Conservation (phyloP, 2,329 filamentous ascomycete species). For the Lasiodiplodia gonubiensis region DNA sequence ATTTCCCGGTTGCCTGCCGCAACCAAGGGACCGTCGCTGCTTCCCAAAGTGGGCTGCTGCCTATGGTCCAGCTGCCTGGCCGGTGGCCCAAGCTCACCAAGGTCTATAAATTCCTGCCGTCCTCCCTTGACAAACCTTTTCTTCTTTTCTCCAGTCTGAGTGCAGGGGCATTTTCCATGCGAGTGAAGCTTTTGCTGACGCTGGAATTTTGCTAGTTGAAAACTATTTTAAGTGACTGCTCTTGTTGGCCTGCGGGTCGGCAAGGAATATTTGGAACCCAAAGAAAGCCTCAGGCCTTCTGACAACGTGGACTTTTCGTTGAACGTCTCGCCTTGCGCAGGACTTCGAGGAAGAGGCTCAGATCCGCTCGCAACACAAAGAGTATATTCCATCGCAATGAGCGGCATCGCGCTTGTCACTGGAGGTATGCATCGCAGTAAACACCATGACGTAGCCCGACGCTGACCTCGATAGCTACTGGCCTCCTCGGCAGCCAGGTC, state of each 20-base stretch:
- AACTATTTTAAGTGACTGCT: slow-evolving; percentile 82
- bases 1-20: not conserved
- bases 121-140: slow-evolving; percentile 4
- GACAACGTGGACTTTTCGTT: slow-evolving; percentile 56
- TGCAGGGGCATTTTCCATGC: slow-evolving; percentile 81
- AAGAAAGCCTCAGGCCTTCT: slow-evolving; percentile 31
- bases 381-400: slow-evolving; percentile 36
- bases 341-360: slow-evolving; percentile 57
- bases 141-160: slow-evolving; percentile 58
- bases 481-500: slow-evolving; percentile 81
- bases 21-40: not conserved
- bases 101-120: not conserved
- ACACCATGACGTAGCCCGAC: not conserved
- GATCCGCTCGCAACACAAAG: not conserved
- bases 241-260: slow-evolving; percentile 70
- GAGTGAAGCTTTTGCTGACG: slow-evolving; percentile 89
- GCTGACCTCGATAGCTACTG: slow-evolving; percentile 62
- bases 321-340: slow-evolving; percentile 51
- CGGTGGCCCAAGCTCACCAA: not conserved
- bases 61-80: not conserved
- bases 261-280: slow-evolving; percentile 79
- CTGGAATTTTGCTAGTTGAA: slow-evolving; percentile 90
- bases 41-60: not conserved
- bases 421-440: slow-evolving; percentile 57
- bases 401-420: slow-evolving; percentile 72